phyloP scores from a whole-genome alignment of 768 basidiomycete species.

The Lenzites betulinus region DNA sequence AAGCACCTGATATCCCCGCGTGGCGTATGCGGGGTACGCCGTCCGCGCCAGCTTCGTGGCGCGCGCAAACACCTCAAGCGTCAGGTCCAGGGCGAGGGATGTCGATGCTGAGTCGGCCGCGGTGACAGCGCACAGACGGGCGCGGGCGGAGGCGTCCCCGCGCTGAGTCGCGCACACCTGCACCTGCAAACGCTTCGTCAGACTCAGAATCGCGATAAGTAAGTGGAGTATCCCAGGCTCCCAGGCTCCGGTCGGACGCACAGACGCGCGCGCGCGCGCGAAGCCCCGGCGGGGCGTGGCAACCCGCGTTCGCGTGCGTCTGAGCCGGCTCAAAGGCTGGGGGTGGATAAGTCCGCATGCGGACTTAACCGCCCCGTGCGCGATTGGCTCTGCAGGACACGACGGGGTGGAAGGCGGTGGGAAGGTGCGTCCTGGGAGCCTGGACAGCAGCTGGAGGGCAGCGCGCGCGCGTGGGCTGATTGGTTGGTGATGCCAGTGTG shows the following conservation, averaged over 20 bases:
- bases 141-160: not conserved
- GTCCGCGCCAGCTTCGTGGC: too few species aligned
- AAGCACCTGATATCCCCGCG: not conserved
- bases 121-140: too few species aligned
- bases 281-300: not conserved
- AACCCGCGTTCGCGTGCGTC: not conserved
- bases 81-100: too few species aligned
- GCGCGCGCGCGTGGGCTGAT: conserved; percentile 2
- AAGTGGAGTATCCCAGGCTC: too few species aligned
- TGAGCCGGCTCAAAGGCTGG: not conserved
- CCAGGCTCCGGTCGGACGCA: not conserved
- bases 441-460: conserved; percentile 1
- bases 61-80: too few species aligned
- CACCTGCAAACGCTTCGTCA: too few species aligned
- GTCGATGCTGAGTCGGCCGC: too few species aligned
- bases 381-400: not conserved
- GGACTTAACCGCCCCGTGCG: not conserved
- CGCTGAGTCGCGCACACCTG: too few species aligned
- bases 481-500: too few species aligned
- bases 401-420: too few species aligned
- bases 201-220: too few species aligned
- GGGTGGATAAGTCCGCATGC: not conserved
- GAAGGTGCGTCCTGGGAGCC: too few species aligned
- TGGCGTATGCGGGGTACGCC: not conserved
- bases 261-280: not conserved